Conservation (phyloP, 1,139 yeast species). For the Debaryomyces sp. region DNA sequence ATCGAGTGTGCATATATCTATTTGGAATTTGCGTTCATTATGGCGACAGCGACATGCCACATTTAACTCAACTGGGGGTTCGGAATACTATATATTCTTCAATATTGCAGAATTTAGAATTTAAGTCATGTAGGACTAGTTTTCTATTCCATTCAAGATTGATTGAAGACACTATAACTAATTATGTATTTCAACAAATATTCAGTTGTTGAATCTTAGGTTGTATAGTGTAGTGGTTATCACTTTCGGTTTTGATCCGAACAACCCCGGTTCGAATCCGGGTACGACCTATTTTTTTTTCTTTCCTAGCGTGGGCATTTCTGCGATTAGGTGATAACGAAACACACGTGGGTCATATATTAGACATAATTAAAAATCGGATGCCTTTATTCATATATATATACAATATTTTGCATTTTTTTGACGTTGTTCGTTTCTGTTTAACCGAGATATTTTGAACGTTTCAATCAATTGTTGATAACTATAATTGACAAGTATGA, state of each 20-base stretch:
- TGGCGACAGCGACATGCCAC: not conserved
- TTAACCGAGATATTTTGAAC: not conserved
- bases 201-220: slow-evolving; percentile 13
- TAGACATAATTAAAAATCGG: not conserved
- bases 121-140: too few species aligned
- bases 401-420: not conserved
- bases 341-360: slow-evolving; percentile 4
- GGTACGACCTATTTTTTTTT: slow-evolving; percentile 71
- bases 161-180: not conserved
- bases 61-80: not conserved
- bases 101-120: not conserved
- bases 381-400: not conserved
- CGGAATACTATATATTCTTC: not conserved
- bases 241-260: slow-evolving; percentile 66
- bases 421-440: not conserved
- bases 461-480: not conserved
- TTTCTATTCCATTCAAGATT: too few species aligned
- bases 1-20: not conserved
- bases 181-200: not conserved
- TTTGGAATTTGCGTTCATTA: not conserved
- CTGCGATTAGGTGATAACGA: not conserved
- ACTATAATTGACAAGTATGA: slow-evolving; percentile 45
- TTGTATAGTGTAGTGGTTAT: slow-evolving; percentile 47
- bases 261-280: slow-evolving; percentile 97
- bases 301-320: too few species aligned